These are phyloP conservation scores for Dactylorhiza incarnata DNA, from an alignment of 106 monocot species.

Conservation along the genomic window DNA sequence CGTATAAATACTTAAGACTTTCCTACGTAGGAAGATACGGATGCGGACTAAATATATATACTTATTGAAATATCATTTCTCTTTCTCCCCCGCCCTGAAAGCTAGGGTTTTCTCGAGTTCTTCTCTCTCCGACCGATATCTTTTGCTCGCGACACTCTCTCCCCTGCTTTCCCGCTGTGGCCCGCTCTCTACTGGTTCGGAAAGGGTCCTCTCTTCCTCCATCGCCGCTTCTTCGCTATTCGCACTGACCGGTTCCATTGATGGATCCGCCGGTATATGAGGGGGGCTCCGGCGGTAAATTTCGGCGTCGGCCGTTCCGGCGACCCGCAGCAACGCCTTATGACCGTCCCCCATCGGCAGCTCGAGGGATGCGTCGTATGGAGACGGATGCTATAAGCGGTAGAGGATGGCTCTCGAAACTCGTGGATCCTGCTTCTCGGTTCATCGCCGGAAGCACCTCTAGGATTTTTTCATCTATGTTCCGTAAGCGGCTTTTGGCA, in stretches of 20 bases:
- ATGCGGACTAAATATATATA: no score
- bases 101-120: no score
- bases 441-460: conserved; percentile 36
- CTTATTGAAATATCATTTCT: no score
- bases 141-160: no score
- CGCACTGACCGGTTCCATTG: neutral
- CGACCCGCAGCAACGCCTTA: conserved; percentile 30
- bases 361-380: neutral
- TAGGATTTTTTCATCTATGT: conserved; percentile 45
- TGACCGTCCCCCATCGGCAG: conserved; percentile 28
- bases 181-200: no score
- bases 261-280: conserved; percentile 25
- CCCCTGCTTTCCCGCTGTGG: no score
- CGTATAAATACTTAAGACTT: no score
- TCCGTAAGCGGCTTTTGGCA: conserved; percentile 29
- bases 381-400: conserved; percentile 1
- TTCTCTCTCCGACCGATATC: no score
- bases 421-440: conserved; percentile 51
- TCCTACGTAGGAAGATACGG: no score
- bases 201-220: no score
- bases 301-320: conserved; percentile 21
- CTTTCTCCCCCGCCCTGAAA: no score
- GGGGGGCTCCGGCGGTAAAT: conserved; percentile 40
- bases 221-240: no score
- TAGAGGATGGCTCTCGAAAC: conserved; percentile 40